Evolutionary conservation across 1,139 yeast genomes (phyloP).

Genomic region (Hanseniaspora uvarum): DNA sequence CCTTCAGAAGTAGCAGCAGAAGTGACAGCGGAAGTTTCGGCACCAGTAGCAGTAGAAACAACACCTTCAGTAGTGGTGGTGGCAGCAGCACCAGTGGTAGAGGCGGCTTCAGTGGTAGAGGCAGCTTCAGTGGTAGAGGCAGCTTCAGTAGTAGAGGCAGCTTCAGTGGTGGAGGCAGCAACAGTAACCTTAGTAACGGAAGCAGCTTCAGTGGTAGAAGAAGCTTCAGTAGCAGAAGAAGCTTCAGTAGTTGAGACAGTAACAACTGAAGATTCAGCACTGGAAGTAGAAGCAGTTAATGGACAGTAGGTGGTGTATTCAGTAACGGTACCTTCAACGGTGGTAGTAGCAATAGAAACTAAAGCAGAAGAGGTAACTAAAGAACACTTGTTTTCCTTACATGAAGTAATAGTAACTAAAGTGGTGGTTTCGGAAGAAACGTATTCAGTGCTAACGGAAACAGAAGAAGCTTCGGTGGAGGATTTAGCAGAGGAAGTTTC

Average conservation of each 20-base stretch:
- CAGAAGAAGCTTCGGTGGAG: conserved; percentile 29
- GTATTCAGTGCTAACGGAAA: conserved; percentile 27
- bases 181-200: background rate
- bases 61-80: conserved; percentile 17
- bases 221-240: background rate
- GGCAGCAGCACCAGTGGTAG: conserved; percentile 14
- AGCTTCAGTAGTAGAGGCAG: background rate
- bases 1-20: conserved; percentile 17
- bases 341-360: conserved; percentile 26
- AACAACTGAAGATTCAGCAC: conserved; percentile 7
- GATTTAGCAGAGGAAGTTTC: background rate
- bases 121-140: background rate
- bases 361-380: conserved; percentile 24
- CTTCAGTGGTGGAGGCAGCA: background rate
- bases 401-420: conserved; percentile 42
- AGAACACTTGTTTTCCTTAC: conserved; percentile 30
- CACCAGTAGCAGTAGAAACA: conserved; percentile 21
- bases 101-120: conserved; percentile 17
- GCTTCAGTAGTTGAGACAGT: conserved; percentile 17
- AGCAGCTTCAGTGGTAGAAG: conserved; percentile 18
- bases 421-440: conserved; percentile 19
- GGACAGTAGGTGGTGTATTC: conserved; percentile 33
- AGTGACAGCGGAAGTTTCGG: conserved; percentile 30
- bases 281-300: conserved; percentile 15
- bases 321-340: conserved; percentile 28